Base-by-base conservation (phyloP, 768 basidiomycete species). In the Lactifluus piperatus region DNA sequence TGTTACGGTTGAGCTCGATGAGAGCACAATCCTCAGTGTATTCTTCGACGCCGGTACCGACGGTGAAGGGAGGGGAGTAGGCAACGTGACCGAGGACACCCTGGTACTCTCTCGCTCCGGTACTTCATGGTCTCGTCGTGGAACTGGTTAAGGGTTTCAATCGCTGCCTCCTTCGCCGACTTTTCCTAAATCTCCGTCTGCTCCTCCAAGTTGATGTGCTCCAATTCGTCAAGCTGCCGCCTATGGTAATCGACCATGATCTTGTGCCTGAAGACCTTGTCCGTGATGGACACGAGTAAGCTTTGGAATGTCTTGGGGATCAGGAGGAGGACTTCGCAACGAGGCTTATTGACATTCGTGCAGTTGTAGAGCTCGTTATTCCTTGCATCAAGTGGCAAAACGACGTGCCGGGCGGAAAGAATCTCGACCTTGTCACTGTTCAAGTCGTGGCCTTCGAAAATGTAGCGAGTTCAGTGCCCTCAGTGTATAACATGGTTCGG, bases 21-120 rank as follows among this genome's bases (percentile, higher is more conserved):
- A 71, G 41, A 3, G 64, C 70, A 39, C 54, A 66, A 29, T 71
- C 71, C 26, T 66, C 58, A 1, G 64, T 69, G 45, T 65, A 14
- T 43, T 47, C 1, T 61, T 39, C 41, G 27, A 44, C 29, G 45
- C 51, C 49, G 34, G 62, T 49, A 58, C 44, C 51, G 58, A 66
- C 14, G 50, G 56, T 32, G 5, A 53, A 66, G 47, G 60, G 63
- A 36, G 64, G 58, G 32, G 58, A 13, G 18, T 47, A 20, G 20
- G 20, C 0, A 11, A 60, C 22, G 22, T 55, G 20, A 10, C 58
- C 51, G 0, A 60, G 29, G 4, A 54, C n/a, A 16, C 47, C 46
- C 39, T 30, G 30, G 30, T 8, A 4, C 30, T 30, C 30, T 30
- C 5, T 8, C 37, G 26, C 26, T 55, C 45, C 51, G 24, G n/a